Conservation (phyloP, 805 yeast species). For the Candida orba region DNA sequence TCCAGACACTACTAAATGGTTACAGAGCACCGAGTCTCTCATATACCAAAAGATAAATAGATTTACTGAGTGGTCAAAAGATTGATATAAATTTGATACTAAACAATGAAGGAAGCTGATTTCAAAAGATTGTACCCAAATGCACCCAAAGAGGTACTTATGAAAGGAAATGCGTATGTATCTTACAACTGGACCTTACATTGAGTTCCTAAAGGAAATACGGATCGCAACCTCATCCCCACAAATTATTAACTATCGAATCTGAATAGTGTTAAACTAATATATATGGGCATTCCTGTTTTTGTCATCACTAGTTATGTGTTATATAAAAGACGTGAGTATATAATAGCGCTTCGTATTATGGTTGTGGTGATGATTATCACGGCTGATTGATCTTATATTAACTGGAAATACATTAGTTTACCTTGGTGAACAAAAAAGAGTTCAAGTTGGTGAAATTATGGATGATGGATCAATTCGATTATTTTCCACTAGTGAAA, state of each 20-base stretch:
- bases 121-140: constrained; percentile 17
- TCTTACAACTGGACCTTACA: too few species aligned
- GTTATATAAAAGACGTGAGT: constrained; percentile 18
- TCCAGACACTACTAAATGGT: not conserved
- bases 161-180: constrained; percentile 17
- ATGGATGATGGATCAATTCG: constrained; percentile 20
- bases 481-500: constrained; percentile 15
- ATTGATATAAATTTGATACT: too few species aligned
- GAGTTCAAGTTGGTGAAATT: constrained; percentile 20
- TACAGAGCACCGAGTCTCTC: too few species aligned
- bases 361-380: too few species aligned
- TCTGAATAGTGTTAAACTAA: constrained; percentile 12
- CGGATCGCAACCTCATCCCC: too few species aligned
- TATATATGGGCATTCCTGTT: constrained; percentile 19
- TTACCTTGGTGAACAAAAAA: constrained; percentile 16
- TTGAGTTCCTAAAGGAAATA: too few species aligned
- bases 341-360: too few species aligned
- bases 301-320: constrained; percentile 14
- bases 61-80: too few species aligned
- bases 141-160: constrained; percentile 16
- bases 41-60: too few species aligned
- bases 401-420: constrained; percentile 4
- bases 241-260: too few species aligned
- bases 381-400: too few species aligned
- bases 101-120: constrained; percentile 15